These are phyloP conservation scores for Hypericum perforatum DNA, from an alignment of 345 rosid species.

Conservation along the genomic window DNA sequence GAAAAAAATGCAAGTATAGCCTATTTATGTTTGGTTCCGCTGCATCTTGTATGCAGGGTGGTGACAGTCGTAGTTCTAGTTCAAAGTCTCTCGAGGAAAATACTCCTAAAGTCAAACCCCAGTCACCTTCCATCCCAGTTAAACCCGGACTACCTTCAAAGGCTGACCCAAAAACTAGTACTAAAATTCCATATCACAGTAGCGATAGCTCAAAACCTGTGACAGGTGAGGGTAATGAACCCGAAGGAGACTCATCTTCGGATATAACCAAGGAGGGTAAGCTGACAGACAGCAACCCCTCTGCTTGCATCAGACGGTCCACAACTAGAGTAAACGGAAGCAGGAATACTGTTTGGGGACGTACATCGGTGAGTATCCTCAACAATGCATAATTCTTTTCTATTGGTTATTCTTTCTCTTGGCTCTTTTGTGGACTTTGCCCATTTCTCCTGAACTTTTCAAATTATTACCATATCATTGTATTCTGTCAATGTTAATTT, in stretches of 20 bases:
- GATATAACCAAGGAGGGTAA: constrained; percentile 23
- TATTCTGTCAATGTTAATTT: neutral
- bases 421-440: neutral
- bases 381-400: constrained; percentile 1
- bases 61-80: constrained; percentile 25
- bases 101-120: constrained; percentile 20
- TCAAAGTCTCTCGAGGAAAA: constrained; percentile 30
- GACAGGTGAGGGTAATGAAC: constrained; percentile 24
- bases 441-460: constrained; percentile 1
- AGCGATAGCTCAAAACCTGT: constrained; percentile 10
- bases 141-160: constrained; percentile 22
- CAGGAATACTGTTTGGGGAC: constrained; percentile 43
- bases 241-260: constrained; percentile 12
- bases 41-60: constrained; percentile 33
- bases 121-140: constrained; percentile 24
- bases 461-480: constrained; percentile 3
- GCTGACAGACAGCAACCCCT: constrained; percentile 18
- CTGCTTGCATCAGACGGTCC: constrained; percentile 28
- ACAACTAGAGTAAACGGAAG: constrained; percentile 27
- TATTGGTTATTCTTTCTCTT: constrained; percentile 8
- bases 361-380: constrained; percentile 57
- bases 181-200: constrained; percentile 17
- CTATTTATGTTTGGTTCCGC: constrained; percentile 2
- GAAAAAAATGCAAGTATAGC: neutral
- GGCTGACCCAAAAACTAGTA: constrained; percentile 18